Evolutionary conservation across 2,329 filamentous ascomycete genomes (phyloP).

Genomic region (Daldinia eschscholtzii): DNA sequence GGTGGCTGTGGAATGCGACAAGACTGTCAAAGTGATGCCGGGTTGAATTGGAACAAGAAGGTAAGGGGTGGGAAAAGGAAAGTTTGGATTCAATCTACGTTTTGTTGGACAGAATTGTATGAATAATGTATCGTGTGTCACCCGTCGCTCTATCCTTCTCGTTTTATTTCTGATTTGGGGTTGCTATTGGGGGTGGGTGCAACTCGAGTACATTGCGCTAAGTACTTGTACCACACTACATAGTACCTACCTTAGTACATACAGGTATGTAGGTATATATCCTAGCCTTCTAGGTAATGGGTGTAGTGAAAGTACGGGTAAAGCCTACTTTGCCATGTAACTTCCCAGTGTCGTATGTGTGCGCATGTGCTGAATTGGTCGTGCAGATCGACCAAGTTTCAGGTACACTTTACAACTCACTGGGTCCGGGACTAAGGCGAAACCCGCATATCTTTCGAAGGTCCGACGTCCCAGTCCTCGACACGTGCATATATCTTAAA

Average conservation of each 20-base stretch:
- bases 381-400: conserved; percentile 44
- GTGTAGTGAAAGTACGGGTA: too few relatives aligned
- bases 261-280: too few relatives aligned
- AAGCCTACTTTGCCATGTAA: too few relatives aligned
- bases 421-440: conserved; percentile 15
- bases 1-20: conserved; percentile 34
- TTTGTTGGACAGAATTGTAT: conserved; percentile 18
- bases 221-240: background rate
- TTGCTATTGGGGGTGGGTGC: background rate
- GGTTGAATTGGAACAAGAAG: conserved; percentile 9
- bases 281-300: too few relatives aligned
- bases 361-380: conserved; percentile 33
- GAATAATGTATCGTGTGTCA: conserved; percentile 30
- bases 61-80: background rate
- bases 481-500: conserved; percentile 15
- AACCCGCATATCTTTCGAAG: conserved; percentile 37
- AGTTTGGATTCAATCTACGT: conserved; percentile 1
- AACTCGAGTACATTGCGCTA: background rate
- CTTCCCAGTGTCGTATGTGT: background rate
- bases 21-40: conserved; percentile 15
- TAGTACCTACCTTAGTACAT: too few relatives aligned
- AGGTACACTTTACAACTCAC: conserved; percentile 38
- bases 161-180: conserved; percentile 25
- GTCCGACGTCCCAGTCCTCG: conserved; percentile 25
- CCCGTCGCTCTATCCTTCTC: conserved; percentile 15